Percentiles rank a stretch among this genome's conserved stretches.
Conservation (phyloP, 495 filamentous ascomycete genomes). For the Clavariopsis aquatica region DNA sequence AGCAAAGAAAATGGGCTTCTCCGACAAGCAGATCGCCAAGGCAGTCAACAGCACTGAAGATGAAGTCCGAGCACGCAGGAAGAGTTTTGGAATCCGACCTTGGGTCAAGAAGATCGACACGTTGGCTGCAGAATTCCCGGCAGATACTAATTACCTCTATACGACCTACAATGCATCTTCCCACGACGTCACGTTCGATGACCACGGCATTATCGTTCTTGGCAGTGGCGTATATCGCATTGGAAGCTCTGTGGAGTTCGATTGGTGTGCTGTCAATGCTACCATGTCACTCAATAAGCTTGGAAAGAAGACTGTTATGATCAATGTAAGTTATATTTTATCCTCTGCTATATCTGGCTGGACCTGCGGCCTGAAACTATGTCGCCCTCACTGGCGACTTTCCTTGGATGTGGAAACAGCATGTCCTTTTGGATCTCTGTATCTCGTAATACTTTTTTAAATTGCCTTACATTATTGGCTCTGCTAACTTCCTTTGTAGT, state of each 20-base stretch:
- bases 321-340: constrained; percentile 58
- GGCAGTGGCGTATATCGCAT: constrained; percentile 96
- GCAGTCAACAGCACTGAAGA: constrained; percentile 86
- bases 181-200: constrained; percentile 93
- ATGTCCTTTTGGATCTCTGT: no score
- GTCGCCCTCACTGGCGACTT: neutral
- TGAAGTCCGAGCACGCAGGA: constrained; percentile 80
- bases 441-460: no score
- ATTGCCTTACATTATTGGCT: no score
- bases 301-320: constrained; percentile 98
- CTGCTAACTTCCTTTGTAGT: constrained; percentile 40
- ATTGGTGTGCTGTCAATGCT: constrained; percentile 97
- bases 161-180: constrained; percentile 97
- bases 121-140: constrained; percentile 96
- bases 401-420: no score
- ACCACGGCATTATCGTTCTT: constrained; percentile 85
- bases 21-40: constrained; percentile 88
- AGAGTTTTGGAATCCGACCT: constrained; percentile 79
- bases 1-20: constrained; percentile 97
- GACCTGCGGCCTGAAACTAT: neutral
- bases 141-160: constrained; percentile 88
- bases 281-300: constrained; percentile 81
- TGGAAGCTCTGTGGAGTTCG: constrained; percentile 96
- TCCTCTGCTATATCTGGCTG: no score
- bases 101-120: constrained; percentile 99